Base-by-base conservation (phyloP, 2,329 filamentous ascomycete species). In the Periconia sp. region DNA sequence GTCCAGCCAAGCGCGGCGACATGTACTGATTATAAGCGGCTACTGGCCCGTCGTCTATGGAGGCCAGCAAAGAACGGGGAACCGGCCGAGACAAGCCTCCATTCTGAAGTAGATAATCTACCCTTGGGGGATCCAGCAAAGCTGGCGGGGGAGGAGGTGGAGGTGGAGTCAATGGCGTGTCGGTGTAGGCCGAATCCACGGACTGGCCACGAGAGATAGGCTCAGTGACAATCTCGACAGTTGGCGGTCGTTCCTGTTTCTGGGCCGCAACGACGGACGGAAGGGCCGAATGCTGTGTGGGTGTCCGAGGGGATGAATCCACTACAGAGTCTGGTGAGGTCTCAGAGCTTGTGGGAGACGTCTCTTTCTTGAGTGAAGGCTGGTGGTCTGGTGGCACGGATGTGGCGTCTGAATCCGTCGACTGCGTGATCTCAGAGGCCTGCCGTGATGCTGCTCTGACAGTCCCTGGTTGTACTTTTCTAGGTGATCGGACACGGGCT, bases 91-190 rank as follows among this genome's bases (percentile, higher is more conserved):
- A 70, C 13, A 97, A 73, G 1, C 92, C 92, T 26, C 92, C 92
- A 67, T 96, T 87, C 59, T 94, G 89, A 40, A 96, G 79, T 13
- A 97, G 77, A 65, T 97, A 97, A 66, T 97, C 92, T 13, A 97
- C 91, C 48, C 89, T 83, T 1, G 92, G 92, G 28, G 90, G 84
- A 30, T 86, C 78, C 24, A 81, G 78, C 28, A 79, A 54, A 37
- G 85, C 74, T 54, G 84, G 81, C 7, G 90, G 81, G 1, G 87
- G 85, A 1, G 89, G 91, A 0, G 91, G 90, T 0, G 89, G 89
- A 1, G 89, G 83, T 25, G 81, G 71, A 38, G 78, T 81, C 1
- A 81, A 76, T 0, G 81, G 78, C 0, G 65, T 57, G 78, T 50
- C 82, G 73, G 37, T 72, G 53, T 78, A 68, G 8, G 55, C 61